Percentiles rank a stretch among this genome's conserved stretches.
phyloP scores from a whole-genome alignment of 2,329 filamentous ascomycete genomes.

The Mycosphaerella sp. region DNA sequence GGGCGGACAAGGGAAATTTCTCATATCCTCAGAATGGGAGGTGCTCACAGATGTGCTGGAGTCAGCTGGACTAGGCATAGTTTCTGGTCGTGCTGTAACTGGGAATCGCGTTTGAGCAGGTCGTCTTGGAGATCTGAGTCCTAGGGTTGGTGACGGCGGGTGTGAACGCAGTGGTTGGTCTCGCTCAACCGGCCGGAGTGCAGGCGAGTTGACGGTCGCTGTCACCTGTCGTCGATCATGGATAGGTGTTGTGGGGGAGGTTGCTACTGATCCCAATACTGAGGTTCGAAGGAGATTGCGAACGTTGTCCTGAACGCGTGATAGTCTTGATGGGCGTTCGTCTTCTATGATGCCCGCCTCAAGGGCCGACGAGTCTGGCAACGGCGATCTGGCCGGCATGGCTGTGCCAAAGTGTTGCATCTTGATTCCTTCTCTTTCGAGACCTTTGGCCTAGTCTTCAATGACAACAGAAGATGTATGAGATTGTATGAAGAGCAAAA shows the following conservation, averaged over 20 bases:
- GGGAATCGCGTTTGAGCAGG: constrained; percentile 7
- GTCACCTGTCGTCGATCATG: constrained; percentile 8
- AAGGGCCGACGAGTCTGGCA: constrained; percentile 30
- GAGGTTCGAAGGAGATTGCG: constrained; percentile 30
- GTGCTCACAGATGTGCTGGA: constrained; percentile 7
- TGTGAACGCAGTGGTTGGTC: constrained; percentile 14
- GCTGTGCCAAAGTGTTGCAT: constrained; percentile 16
- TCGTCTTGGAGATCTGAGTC: constrained; percentile 3
- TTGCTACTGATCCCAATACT: constrained; percentile 23
- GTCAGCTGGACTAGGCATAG: constrained; percentile 19
- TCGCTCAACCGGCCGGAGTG: constrained; percentile 1
- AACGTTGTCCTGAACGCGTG: constrained; percentile 32
- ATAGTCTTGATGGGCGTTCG: constrained; percentile 20
- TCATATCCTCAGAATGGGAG: constrained; percentile 1
- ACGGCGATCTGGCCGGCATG: constrained; percentile 18
- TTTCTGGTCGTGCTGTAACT: constrained; percentile 10
- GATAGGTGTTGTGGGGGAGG: constrained; percentile 17
- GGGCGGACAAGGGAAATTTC: constrained; percentile 19
- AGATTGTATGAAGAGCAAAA: constrained; percentile 1
- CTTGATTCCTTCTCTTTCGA: neutral
- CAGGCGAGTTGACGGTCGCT: neutral
- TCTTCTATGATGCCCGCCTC: constrained; percentile 33
- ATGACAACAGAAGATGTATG: neutral
- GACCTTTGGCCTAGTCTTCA: neutral
- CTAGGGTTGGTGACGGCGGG: constrained; percentile 5